phyloP scores from a whole-genome alignment of 2,329 filamentous ascomycete species.

The Penicillium sp. region DNA sequence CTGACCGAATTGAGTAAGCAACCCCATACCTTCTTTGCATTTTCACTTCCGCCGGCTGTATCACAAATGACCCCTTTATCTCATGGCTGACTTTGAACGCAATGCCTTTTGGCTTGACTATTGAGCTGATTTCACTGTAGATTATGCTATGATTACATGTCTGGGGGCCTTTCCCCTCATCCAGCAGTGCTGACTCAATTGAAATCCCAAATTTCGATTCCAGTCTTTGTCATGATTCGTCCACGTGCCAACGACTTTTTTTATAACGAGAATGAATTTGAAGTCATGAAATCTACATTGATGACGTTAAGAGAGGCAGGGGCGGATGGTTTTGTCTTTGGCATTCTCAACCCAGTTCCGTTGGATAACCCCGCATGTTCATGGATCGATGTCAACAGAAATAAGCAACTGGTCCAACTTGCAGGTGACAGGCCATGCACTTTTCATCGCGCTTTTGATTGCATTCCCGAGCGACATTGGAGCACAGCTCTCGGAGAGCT shows the following conservation, averaged over 20 bases:
- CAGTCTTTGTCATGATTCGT: slow-evolving; percentile 56
- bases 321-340: slow-evolving; percentile 55
- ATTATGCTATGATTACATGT: slow-evolving; percentile 21
- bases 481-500: slow-evolving; percentile 35
- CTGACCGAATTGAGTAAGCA: slow-evolving; percentile 53
- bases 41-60: not conserved
- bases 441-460: slow-evolving; percentile 57
- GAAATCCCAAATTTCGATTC: slow-evolving; percentile 32
- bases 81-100: not conserved
- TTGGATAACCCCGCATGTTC: not conserved
- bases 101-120: not conserved
- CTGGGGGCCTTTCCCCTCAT: slow-evolving; percentile 18
- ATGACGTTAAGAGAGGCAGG: slow-evolving; percentile 31
- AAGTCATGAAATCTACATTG: slow-evolving; percentile 46
- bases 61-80: not conserved
- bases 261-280: slow-evolving; percentile 45
- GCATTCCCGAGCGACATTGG: slow-evolving; percentile 29
- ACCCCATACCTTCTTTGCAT: slow-evolving; percentile 23
- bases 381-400: slow-evolving; percentile 44
- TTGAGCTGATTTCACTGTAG: not conserved
- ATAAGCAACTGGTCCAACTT: slow-evolving; percentile 42
- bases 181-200: slow-evolving; percentile 24
- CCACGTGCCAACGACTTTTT: slow-evolving; percentile 49
- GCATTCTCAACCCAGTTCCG: slow-evolving; percentile 37
- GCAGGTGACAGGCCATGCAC: slow-evolving; percentile 50